A percentile compares a stretch with the other conserved stretches of the same genome.
phyloP scores from a whole-genome alignment of 2,329 filamentous ascomycete species.

The Ampelomyces quisqualis region DNA sequence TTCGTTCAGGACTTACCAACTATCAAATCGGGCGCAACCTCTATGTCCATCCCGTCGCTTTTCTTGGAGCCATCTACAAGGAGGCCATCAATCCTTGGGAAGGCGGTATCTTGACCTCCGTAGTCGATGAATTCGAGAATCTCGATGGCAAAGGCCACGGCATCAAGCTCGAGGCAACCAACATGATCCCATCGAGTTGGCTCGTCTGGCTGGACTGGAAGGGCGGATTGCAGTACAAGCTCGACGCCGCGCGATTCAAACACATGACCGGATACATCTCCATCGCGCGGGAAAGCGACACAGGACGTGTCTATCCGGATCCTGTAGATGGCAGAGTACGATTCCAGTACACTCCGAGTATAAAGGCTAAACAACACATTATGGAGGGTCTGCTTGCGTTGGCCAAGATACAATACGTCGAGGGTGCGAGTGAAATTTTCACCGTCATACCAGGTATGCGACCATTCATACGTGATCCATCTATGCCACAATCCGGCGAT shows the following conservation, averaged over 20 bases:
- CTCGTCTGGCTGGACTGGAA: slow-evolving; percentile 66
- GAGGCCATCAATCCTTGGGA: slow-evolving; percentile 64
- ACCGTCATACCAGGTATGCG: slow-evolving; percentile 62
- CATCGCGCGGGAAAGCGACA: slow-evolving; percentile 72
- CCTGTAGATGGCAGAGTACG: slow-evolving; percentile 63
- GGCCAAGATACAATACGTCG: slow-evolving; percentile 74
- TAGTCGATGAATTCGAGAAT: slow-evolving; percentile 77
- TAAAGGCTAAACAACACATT: slow-evolving; percentile 70
- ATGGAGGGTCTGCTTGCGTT: slow-evolving; percentile 70
- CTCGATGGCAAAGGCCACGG: slow-evolving; percentile 80
- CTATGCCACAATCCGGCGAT: slow-evolving; percentile 14
- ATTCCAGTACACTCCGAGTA: slow-evolving; percentile 69
- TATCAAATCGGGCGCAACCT: slow-evolving; percentile 79
- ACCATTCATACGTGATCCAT: slow-evolving; percentile 58
- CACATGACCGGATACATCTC: slow-evolving; percentile 72
- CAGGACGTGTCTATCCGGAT: slow-evolving; percentile 73
- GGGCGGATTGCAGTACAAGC: slow-evolving; percentile 70
- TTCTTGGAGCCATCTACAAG: slow-evolving; percentile 63
- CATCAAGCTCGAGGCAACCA: slow-evolving; percentile 73
- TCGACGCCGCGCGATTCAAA: slow-evolving; percentile 66
- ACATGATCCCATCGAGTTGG: slow-evolving; percentile 70
- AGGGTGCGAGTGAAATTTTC: slow-evolving; percentile 79
- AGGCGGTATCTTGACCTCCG: slow-evolving; percentile 76
- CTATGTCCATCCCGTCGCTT: slow-evolving; percentile 71
- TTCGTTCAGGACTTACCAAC: slow-evolving; percentile 78